Conservation (phyloP, 23 red algal species). For the Gracilaria domingensis region DNA sequence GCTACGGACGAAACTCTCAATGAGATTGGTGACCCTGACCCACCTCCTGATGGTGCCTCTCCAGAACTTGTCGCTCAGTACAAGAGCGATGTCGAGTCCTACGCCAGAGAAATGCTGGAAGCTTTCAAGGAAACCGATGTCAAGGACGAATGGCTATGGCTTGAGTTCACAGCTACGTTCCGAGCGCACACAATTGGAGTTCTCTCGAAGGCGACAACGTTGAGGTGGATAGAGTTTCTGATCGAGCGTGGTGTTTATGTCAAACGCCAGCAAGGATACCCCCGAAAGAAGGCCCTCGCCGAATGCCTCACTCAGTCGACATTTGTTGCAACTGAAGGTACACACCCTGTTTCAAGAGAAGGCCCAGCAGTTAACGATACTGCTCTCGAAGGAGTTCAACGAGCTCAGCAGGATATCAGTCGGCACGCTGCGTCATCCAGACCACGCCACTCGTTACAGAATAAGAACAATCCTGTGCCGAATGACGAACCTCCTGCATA, state of each 20-base stretch:
- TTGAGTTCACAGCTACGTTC: conserved; percentile 11
- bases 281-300: background rate
- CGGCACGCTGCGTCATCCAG: no score
- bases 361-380: no score
- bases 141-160: background rate
- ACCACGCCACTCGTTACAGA: no score
- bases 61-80: background rate
- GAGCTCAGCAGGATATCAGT: no score
- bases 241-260: background rate
- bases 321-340: conserved; percentile 7
- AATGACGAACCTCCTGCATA: background rate
- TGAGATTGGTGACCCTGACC: conserved; percentile 1
- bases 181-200: background rate
- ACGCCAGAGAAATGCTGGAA: conserved; percentile 8
- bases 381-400: no score
- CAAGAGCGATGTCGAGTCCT: background rate
- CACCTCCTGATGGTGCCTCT: no score
- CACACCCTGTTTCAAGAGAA: no score
- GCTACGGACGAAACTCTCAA: background rate
- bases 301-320: background rate
- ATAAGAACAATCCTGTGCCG: no score
- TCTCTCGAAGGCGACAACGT: background rate
- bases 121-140: conserved; percentile 1
- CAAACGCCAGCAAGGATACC: conserved; percentile 7
- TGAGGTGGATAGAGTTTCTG: conserved; percentile 7